Percentiles rank a stretch among this genome's conserved stretches.
These are phyloP conservation scores for Colletotrichum melonis DNA, from an alignment of 2,329 filamentous ascomycete genomes.

Conservation along the genomic window DNA sequence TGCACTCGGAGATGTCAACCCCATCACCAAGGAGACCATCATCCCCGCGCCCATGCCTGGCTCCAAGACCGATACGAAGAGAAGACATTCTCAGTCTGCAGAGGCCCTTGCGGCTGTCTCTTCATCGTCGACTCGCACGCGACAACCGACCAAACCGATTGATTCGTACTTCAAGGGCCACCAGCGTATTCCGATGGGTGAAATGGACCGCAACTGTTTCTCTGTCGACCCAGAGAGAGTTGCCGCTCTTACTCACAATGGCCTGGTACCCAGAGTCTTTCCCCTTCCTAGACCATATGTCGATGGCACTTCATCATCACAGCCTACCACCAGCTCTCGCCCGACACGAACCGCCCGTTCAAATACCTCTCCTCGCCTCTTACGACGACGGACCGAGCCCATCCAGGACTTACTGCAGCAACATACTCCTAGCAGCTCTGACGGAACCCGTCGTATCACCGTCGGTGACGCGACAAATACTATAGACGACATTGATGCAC, in stretches of 20 bases:
- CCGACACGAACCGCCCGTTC: slow-evolving; percentile 38
- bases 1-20: slow-evolving; percentile 85
- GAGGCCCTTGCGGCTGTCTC: slow-evolving; percentile 36
- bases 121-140: slow-evolving; percentile 35
- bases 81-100: slow-evolving; percentile 51
- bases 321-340: slow-evolving; percentile 38
- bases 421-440: slow-evolving; percentile 8
- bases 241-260: slow-evolving; percentile 60
- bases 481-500: slow-evolving; percentile 32
- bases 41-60: slow-evolving; percentile 53
- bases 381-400: slow-evolving; percentile 65
- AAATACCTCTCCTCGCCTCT: slow-evolving; percentile 50
- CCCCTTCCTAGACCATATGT: slow-evolving; percentile 69
- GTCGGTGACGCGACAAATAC: slow-evolving; percentile 11
- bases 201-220: slow-evolving; percentile 73
- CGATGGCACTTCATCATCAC: slow-evolving; percentile 43
- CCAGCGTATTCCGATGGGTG: slow-evolving; percentile 66
- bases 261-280: slow-evolving; percentile 65
- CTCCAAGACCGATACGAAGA: slow-evolving; percentile 55
- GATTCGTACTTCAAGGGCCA: slow-evolving; percentile 64
- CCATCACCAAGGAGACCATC: slow-evolving; percentile 83
- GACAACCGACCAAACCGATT: slow-evolving; percentile 60
- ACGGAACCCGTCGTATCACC: slow-evolving; percentile 20
- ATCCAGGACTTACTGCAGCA: slow-evolving; percentile 55
- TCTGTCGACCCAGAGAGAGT: slow-evolving; percentile 61